These are phyloP conservation scores for Posidonia australis DNA, from an alignment of 106 monocot genomes.

Conservation along the genomic window DNA sequence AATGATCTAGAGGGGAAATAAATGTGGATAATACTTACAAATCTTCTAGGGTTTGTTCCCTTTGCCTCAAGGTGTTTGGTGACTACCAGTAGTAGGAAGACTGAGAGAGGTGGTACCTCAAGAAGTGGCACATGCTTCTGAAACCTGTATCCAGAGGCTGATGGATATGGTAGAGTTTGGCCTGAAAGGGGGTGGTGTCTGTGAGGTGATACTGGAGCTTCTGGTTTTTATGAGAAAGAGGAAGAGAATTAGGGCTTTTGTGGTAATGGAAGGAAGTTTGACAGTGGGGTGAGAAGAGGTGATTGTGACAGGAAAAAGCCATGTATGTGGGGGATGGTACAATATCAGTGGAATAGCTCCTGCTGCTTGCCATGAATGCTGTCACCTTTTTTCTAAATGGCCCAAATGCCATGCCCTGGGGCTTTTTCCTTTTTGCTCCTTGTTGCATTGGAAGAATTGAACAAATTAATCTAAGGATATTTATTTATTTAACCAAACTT, in stretches of 20 bases:
- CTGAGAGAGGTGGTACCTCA: too few species aligned
- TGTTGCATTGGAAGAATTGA: too few species aligned
- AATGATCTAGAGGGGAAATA: too few species aligned
- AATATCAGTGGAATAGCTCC: conserved; percentile 1
- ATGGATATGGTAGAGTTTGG: background rate
- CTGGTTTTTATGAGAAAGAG: conserved; percentile 3
- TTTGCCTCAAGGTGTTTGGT: too few species aligned
- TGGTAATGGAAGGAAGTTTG: conserved; percentile 5
- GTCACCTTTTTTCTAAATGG: conserved; percentile 1
- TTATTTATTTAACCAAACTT: too few species aligned
- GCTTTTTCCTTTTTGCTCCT: too few species aligned
- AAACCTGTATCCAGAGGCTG: background rate
- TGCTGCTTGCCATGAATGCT: conserved; percentile 1
- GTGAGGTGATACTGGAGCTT: background rate
- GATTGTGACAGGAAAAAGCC: conserved; percentile 6
- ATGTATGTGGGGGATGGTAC: conserved; percentile 4
- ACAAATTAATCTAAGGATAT: too few species aligned
- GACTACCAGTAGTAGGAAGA: too few species aligned
- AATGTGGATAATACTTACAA: too few species aligned
- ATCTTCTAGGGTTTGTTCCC: too few species aligned
- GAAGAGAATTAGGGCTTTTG: conserved; percentile 7
- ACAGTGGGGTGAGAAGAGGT: background rate
- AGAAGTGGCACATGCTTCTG: too few species aligned
- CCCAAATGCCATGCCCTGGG: too few species aligned
- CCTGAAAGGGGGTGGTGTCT: background rate